Conservation (phyloP, 495 filamentous ascomycete genomes). For the Aspergillus funiculosus region DNA sequence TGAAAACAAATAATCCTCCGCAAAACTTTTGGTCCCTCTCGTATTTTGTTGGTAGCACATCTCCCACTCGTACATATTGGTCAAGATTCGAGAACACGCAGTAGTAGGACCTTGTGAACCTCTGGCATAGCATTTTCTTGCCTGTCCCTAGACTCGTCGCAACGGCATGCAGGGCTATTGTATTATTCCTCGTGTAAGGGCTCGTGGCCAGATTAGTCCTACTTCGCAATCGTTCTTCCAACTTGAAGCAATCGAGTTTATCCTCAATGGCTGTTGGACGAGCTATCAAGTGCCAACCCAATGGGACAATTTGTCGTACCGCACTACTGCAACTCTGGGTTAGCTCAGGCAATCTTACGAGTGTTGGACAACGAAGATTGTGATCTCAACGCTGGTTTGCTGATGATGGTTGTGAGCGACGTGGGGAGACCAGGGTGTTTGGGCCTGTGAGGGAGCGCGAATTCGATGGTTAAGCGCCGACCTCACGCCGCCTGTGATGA, state of each 20-base stretch:
- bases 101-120: slow-evolving; percentile 4
- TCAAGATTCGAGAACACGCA: slow-evolving; percentile 1
- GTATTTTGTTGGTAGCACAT: background rate
- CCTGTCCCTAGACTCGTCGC: no score
- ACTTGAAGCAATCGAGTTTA: no score
- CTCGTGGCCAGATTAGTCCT: no score
- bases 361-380: slow-evolving; percentile 3
- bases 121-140: background rate
- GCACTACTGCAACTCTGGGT: slow-evolving; percentile 3
- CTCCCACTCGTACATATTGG: no score
- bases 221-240: no score
- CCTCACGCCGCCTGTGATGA: slow-evolving; percentile 23
- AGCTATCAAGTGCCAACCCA: no score
- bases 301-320: slow-evolving; percentile 8
- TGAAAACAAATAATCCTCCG: no score
- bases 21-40: background rate
- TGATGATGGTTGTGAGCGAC: background rate
- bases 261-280: no score
- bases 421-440: background rate
- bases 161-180: no score
- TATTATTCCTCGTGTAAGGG: no score
- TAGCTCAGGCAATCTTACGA: slow-evolving; percentile 3
- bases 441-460: slow-evolving; percentile 16
- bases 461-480: slow-evolving; percentile 15
- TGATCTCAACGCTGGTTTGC: slow-evolving; percentile 17